A percentile compares a stretch with the other conserved stretches of the same genome.
Conservation (phyloP, 2,329 filamentous ascomycete genomes). For the Phyllosticta capitalensis region DNA sequence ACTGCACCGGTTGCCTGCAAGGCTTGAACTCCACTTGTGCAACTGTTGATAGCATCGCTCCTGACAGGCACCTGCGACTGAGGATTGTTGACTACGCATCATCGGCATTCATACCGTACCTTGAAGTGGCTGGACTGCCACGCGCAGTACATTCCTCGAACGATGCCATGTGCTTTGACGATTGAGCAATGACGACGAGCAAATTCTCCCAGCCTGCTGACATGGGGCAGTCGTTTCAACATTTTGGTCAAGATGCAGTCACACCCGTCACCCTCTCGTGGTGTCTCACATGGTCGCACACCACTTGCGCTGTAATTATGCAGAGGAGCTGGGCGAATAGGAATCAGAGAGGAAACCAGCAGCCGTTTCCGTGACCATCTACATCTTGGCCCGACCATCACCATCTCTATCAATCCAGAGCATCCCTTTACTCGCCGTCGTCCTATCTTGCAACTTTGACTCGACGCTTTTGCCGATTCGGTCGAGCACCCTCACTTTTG, state of each 20-base stretch:
- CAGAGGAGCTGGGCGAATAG: not conserved
- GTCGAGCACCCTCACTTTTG: not conserved
- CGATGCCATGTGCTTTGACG: not conserved
- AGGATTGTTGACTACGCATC: not conserved
- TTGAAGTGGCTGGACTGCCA: not conserved
- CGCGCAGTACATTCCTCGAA: not conserved
- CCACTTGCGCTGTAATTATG: not conserved
- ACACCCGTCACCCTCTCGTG: not conserved
- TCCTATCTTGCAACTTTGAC: not conserved
- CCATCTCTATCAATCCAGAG: not conserved
- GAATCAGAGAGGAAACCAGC: not conserved
- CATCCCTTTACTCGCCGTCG: not conserved
- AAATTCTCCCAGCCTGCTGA: too few relatives aligned
- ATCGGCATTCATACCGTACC: not conserved
- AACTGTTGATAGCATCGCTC: not conserved
- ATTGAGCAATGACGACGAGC: too few relatives aligned
- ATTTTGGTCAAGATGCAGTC: not conserved
- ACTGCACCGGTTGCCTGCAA: not conserved
- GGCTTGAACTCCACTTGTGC: not conserved
- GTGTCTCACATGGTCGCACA: not conserved
- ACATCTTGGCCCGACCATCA: not conserved
- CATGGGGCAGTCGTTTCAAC: not conserved
- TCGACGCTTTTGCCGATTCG: not conserved
- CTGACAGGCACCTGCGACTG: not conserved
- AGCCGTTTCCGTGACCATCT: not conserved